Base-by-base conservation (phyloP, 768 basidiomycete genomes). In the Tricholoma terreum region DNA sequence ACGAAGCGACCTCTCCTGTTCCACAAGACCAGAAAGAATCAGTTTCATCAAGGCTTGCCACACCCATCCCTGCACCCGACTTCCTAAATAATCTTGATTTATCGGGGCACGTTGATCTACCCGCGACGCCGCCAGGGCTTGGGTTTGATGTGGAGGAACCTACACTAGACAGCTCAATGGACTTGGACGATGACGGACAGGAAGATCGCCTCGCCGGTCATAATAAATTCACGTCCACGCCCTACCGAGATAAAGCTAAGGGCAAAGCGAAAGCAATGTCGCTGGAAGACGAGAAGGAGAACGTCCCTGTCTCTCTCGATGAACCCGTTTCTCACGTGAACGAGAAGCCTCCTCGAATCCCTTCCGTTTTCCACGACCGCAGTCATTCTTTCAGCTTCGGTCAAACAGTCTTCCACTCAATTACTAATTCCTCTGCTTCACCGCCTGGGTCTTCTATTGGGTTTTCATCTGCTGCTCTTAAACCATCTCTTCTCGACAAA, bases 341-440 rank as follows among this genome's bases (percentile, higher is more conserved):
- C 43, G 77, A 81, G 50, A 76, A 72, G 52, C 65, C 72, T 2
- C 72, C 76, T 7, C 70, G 70, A 17, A 60, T 78, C 14, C 46
- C 61, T 22, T 31, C 70, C 5, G 66, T 71, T 0, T 66, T 77
- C 8, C 80, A 81, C 51, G 84, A 85, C 54, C 82, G 84, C 31
- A 85, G 83, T 60, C 79, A 85, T n/a, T 87, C 86, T 1, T 87
- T 86, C 69, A 85, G 83, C 65, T 80, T 84, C 53, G 85, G 84
- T 2, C 84, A 86, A 64, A 81, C 83, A 1, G 71, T 84, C 11
- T 87, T 87, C 68, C 83, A 78, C 60, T 84, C 85, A 4, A 72
- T 81, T 61, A 70, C 66, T 8, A 71, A 71, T 45, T 45, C 62
- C 22, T 55, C 60, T 12, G 61, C 46, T n/a, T 33, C 56, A 8